A percentile compares a stretch with the other conserved stretches of the same genome.
Evolutionary conservation across 805 yeast genomes (phyloP).

Genomic region (Sugiyamaella americana): DNA sequence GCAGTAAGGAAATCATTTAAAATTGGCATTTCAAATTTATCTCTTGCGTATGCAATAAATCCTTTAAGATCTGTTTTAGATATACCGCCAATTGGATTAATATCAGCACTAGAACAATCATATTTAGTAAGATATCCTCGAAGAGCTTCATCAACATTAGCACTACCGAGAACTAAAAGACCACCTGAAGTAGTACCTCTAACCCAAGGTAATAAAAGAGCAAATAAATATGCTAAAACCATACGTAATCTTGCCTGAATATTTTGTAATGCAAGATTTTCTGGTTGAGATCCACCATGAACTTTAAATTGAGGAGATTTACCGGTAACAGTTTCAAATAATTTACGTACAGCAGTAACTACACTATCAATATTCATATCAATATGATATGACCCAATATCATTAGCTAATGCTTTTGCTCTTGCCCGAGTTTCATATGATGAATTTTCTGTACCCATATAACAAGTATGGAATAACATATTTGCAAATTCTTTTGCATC

Average conservation of each 20-base stretch:
- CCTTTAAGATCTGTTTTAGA: conserved; percentile 87
- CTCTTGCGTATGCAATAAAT: conserved; percentile 75
- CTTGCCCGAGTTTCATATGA: conserved; percentile 79
- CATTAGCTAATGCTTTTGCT: conserved; percentile 66
- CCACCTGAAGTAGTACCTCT: conserved; percentile 70
- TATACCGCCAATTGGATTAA: conserved; percentile 98
- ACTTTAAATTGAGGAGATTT: conserved; percentile 82
- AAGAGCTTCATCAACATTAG: conserved; percentile 94
- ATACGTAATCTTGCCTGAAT: conserved; percentile 94
- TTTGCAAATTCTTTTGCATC: conserved; percentile 71
- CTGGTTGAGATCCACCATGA: conserved; percentile 88
- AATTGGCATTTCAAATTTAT: conserved; percentile 66
- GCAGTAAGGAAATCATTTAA: conserved; percentile 77
- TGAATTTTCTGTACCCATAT: conserved; percentile 95
- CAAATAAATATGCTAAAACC: conserved; percentile 91
- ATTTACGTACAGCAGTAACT: conserved; percentile 63
- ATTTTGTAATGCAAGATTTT: conserved; percentile 90
- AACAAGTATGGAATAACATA: conserved; percentile 78
- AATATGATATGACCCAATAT: conserved; percentile 82
- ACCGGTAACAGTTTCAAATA: conserved; percentile 88
- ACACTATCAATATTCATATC: conserved; percentile 87
- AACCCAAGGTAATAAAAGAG: conserved; percentile 93
- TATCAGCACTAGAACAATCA: conserved; percentile 95
- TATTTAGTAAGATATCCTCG: conserved; percentile 95
- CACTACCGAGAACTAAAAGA: conserved; percentile 84